Base-by-base conservation (phyloP, 768 basidiomycete genomes). In the Boletus eberwhitei region DNA sequence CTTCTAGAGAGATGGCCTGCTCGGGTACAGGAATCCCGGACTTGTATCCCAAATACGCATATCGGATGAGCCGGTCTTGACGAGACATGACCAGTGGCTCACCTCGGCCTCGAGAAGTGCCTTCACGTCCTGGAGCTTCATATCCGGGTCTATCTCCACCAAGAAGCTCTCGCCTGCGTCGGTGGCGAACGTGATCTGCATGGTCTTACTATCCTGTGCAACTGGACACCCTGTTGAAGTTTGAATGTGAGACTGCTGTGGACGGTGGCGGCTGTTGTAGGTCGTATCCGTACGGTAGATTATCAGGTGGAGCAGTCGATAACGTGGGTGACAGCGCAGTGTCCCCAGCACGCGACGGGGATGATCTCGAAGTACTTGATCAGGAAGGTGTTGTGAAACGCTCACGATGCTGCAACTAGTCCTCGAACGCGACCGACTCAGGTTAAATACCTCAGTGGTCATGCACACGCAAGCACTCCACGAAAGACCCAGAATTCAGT, bases 61-160 rank as follows among this genome's bases (percentile, higher is more conserved):
- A 48, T 44, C 29, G 26, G 45, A 42, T 41, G 50, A 54, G 34
- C 42, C 4, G 37, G 31, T 36, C n/a, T 22, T 8, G 29, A 41
- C 12, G 45, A n/a, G 31, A 46, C 41, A 29, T 11, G 22, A 22
- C 17, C 19, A 32, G 48, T 40, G n/a, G 68, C 86, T 69, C 68
- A 93, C 96, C 83, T 98, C 95, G 0, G 88, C 95, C 72, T 97
- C 93, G n/a, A 97, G 78, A 50, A 98, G 77, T 13, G 92, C 96
- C 81, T 88, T 88, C 36, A 98, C 86, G 69, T 95, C 89, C 76
- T 92, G 90, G 29, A 98, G 81, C 70, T 91, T 86, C 90, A 98
- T 94, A 50, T 79, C 80, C 2, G 90, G 81, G 73, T 94, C 92
- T 61, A 97, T 91, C 66, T 98, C 95, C 48, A 96, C 74, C 38